Percentiles rank a stretch among this genome's conserved stretches.
Conservation (phyloP, 192 early-diverging fungal species). For the Backusella macrospora region DNA sequence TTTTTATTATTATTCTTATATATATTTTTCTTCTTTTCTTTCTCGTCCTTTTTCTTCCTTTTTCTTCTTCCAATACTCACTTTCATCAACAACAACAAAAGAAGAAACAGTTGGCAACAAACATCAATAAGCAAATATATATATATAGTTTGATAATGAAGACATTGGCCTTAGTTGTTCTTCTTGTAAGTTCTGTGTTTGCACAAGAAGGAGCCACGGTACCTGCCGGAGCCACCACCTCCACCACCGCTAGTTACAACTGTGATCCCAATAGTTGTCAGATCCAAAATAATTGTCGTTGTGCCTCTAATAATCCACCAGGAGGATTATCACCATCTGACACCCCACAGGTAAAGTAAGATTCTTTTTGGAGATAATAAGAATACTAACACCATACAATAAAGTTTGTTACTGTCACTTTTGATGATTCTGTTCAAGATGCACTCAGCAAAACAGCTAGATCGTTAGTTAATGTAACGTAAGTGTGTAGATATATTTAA, state of each 20-base stretch:
- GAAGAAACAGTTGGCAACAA: too few relatives aligned
- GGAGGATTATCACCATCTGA: slow-evolving; percentile 48
- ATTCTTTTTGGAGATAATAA: background rate
- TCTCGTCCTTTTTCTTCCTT: too few relatives aligned
- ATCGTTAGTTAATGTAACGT: slow-evolving; percentile 39
- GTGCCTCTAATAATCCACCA: slow-evolving; percentile 50
- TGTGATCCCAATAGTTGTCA: slow-evolving; percentile 51
- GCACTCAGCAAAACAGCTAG: slow-evolving; percentile 27
- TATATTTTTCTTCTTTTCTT: too few relatives aligned
- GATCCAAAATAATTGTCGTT: slow-evolving; percentile 49
- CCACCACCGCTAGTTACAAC: slow-evolving; percentile 20
- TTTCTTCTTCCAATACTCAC: too few relatives aligned
- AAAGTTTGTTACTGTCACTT: slow-evolving; percentile 61
- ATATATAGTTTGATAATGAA: too few relatives aligned
- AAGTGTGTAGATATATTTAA: too few relatives aligned
- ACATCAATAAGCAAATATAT: too few relatives aligned
- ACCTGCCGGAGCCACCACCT: background rate
- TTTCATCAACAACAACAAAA: too few relatives aligned
- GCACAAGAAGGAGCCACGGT: slow-evolving; percentile 38
- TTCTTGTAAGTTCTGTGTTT: slow-evolving; percentile 5
- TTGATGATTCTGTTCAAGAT: slow-evolving; percentile 64
- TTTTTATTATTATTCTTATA: background rate
- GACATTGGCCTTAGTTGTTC: background rate
- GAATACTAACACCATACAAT: background rate
- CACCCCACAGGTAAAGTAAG: slow-evolving; percentile 41